Conservation (phyloP, 2,329 filamentous ascomycete species). For the Drechslerella coelobrocha region DNA sequence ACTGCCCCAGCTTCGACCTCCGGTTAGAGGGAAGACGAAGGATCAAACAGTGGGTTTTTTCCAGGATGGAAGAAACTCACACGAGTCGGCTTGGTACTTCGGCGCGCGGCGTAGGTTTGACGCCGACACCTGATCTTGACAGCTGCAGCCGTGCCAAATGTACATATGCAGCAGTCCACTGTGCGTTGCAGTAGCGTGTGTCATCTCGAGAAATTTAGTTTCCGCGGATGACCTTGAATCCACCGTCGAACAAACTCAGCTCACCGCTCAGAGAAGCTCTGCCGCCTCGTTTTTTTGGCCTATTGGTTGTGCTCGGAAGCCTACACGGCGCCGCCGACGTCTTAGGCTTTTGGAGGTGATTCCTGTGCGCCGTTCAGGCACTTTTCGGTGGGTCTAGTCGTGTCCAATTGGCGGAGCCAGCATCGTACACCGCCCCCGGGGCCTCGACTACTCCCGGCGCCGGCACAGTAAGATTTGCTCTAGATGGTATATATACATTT, state of each 20-base stretch:
- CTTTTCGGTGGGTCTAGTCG: too few species aligned
- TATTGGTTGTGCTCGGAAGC: constrained; percentile 48
- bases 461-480: too few species aligned
- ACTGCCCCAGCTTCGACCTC: background rate
- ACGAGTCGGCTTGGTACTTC: too few species aligned
- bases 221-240: constrained; percentile 22
- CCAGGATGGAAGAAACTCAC: too few species aligned
- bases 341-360: too few species aligned
- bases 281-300: too few species aligned
- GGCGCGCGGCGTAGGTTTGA: background rate
- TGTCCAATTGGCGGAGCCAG: too few species aligned
- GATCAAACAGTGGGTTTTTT: too few species aligned
- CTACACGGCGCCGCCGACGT: constrained; percentile 41
- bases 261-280: background rate
- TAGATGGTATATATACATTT: too few species aligned
- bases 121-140: background rate
- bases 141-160: background rate
- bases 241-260: background rate
- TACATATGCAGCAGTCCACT: too few species aligned
- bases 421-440: too few species aligned
- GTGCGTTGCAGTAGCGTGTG: constrained; percentile 17
- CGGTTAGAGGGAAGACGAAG: background rate
- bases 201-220: constrained; percentile 40
- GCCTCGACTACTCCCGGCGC: background rate
- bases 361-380: constrained; percentile 27